Percentiles rank a stretch among this genome's conserved stretches.
Conservation (phyloP, 805 yeast species). For the Myxozyma melibiosi region DNA sequence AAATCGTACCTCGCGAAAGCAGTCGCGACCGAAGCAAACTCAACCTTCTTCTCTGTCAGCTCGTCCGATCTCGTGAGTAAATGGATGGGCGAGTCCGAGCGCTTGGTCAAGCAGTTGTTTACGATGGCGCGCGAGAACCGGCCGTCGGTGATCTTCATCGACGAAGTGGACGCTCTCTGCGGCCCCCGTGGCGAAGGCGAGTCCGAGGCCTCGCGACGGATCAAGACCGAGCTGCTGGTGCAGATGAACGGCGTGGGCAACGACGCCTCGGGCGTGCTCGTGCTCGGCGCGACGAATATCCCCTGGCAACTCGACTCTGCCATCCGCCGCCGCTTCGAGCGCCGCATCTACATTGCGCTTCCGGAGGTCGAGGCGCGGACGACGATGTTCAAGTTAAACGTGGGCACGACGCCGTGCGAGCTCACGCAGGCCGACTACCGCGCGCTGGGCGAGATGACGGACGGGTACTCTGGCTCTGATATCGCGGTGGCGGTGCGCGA, state of each 20-base stretch:
- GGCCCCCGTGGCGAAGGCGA: slow-evolving; percentile 99
- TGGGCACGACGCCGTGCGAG: slow-evolving; percentile 85
- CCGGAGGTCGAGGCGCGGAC: slow-evolving; percentile 94
- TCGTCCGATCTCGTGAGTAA: slow-evolving; percentile 94
- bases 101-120: slow-evolving; percentile 92
- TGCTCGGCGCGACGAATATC: slow-evolving; percentile 95
- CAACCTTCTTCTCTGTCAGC: slow-evolving; percentile 95
- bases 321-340: slow-evolving; percentile 88
- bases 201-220: slow-evolving; percentile 93
- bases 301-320: slow-evolving; percentile 99
- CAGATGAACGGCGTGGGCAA: slow-evolving; percentile 99
- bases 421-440: slow-evolving; percentile 72
- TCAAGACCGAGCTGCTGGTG: slow-evolving; percentile 91
- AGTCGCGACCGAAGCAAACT: slow-evolving; percentile 97
- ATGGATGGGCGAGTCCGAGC: slow-evolving; percentile 99
- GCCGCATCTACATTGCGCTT: slow-evolving; percentile 89
- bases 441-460: slow-evolving; percentile 86
- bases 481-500: slow-evolving; percentile 95
- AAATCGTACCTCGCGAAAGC: slow-evolving; percentile 96
- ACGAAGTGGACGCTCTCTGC: slow-evolving; percentile 96
- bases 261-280: slow-evolving; percentile 87
- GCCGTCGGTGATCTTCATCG: slow-evolving; percentile 94
- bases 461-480: slow-evolving; percentile 97
- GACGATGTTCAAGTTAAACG: slow-evolving; percentile 90
- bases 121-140: slow-evolving; percentile 95